Percentiles rank a stretch among this genome's conserved stretches.
Conservation (phyloP, 176 grass and related monocot genomes). For the Puya raimondii region DNA sequence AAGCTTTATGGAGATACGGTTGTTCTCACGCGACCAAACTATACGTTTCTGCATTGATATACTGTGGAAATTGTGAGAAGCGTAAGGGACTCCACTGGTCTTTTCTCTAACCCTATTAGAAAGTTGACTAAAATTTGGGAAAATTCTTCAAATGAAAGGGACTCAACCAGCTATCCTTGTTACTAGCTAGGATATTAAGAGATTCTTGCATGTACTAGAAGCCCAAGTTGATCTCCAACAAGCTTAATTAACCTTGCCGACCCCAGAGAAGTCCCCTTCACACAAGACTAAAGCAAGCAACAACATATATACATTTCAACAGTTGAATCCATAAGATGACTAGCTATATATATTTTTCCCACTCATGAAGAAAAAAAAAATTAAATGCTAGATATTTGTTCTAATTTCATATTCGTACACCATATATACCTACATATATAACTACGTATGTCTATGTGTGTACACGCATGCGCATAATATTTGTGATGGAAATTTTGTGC, state of each 20-base stretch:
- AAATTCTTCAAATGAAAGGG: neutral
- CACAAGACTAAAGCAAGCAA: neutral
- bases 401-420: neutral
- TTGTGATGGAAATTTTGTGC: too few species aligned
- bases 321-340: neutral
- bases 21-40: neutral
- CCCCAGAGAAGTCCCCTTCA: neutral
- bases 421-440: too few species aligned
- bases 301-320: neutral
- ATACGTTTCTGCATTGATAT: neutral
- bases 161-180: neutral
- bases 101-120: neutral
- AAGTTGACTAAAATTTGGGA: neutral
- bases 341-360: neutral
- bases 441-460: too few species aligned
- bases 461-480: too few species aligned
- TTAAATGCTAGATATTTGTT: neutral
- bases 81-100: neutral
- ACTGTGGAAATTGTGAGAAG: neutral
- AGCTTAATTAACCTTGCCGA: neutral
- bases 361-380: neutral
- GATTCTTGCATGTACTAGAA: neutral
- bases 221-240: neutral
- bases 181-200: neutral
- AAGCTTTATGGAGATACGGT: neutral